These are phyloP conservation scores for Xylariomycetidae sp. DNA, from an alignment of 2,329 filamentous ascomycete genomes.

Conservation along the genomic window DNA sequence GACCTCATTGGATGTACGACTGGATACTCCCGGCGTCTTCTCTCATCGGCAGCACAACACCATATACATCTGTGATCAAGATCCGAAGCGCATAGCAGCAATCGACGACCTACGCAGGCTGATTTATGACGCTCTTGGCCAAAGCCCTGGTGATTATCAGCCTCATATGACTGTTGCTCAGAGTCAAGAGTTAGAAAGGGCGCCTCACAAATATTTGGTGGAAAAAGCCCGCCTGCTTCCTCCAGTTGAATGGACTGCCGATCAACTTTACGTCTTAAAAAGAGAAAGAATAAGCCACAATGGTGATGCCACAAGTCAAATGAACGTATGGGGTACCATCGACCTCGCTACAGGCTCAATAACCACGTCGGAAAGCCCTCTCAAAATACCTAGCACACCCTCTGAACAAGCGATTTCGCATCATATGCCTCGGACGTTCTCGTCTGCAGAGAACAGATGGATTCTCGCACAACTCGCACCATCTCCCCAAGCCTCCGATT, in stretches of 20 bases:
- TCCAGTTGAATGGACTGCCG: constrained; percentile 40
- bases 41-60: constrained; percentile 43
- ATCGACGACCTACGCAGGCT: constrained; percentile 29
- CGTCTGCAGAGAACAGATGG: constrained; percentile 14
- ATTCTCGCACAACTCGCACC: too few species aligned
- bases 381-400: not conserved
- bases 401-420: not conserved
- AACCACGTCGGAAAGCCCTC: constrained; percentile 2
- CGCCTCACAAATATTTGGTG: constrained; percentile 43
- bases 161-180: constrained; percentile 59
- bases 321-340: constrained; percentile 53
- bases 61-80: constrained; percentile 35
- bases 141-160: constrained; percentile 25
- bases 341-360: constrained; percentile 24
- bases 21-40: constrained; percentile 42
- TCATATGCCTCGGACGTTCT: constrained; percentile 9
- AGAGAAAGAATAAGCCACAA: constrained; percentile 34
- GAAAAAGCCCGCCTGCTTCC: constrained; percentile 47
- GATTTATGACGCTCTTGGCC: constrained; percentile 32
- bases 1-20: constrained; percentile 19
- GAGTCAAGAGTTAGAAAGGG: constrained; percentile 37
- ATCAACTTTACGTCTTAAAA: constrained; percentile 45
- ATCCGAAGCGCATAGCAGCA: constrained; percentile 10
- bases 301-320: constrained; percentile 33
- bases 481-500: too few species aligned